Evolutionary conservation across 306 rosid species (phyloP).

Genomic region (Quercus wislizeni): DNA sequence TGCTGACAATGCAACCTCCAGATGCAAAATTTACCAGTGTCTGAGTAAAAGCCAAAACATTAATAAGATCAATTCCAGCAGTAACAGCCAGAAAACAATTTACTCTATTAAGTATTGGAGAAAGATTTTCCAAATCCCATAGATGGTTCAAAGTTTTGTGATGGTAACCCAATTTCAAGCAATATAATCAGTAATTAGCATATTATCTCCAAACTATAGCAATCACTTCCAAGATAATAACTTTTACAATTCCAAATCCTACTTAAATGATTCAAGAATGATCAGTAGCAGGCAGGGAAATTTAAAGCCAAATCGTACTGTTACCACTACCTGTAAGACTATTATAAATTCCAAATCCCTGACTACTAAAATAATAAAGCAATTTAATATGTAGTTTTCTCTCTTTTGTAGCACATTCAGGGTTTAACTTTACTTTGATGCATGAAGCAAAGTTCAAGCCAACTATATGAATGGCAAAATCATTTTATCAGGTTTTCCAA

Average conservation of each 20-base stretch:
- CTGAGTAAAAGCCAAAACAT: constrained; percentile 45
- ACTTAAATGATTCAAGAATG: neutral
- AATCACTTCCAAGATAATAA: neutral
- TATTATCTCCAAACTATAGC: neutral
- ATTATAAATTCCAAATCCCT: no score
- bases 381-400: neutral
- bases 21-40: constrained; percentile 79
- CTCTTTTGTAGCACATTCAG: neutral
- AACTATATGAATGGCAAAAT: neutral
- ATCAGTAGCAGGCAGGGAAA: neutral
- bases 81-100: neutral
- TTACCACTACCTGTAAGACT: neutral
- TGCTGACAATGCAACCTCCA: constrained; percentile 77
- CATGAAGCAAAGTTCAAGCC: neutral
- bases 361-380: neutral
- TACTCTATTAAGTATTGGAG: constrained; percentile 1
- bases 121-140: neutral
- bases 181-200: neutral
- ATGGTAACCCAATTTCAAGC: neutral
- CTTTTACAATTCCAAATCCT: neutral
- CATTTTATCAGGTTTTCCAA: neutral
- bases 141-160: neutral
- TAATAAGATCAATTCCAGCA: constrained; percentile 14
- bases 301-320: neutral
- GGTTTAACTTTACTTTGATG: neutral